Evolutionary conservation across 2,329 filamentous ascomycete species (phyloP), one percentile per base, ranked within the genome.

Genomic region (Arthroderma sp.): DNA sequence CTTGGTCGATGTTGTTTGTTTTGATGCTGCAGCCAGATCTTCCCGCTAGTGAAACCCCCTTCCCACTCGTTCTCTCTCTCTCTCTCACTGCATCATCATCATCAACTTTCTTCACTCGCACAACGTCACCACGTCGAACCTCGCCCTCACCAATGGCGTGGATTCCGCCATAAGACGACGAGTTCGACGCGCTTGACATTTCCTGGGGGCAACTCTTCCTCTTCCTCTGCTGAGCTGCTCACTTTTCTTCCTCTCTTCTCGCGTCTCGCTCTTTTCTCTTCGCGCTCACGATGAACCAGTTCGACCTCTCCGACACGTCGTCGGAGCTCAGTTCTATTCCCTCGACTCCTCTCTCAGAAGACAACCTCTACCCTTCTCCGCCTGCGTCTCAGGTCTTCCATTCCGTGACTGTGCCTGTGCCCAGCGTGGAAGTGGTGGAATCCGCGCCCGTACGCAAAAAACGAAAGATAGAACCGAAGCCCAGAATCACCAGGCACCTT

Each of bases 401-500:
- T 64, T 66, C 63, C 44, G 56, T 52, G 52, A 38, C 56, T 35
- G 44, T 39, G 33, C 39, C 67, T 63, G 60, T 69, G 64, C 64
- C 69, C 73, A 58, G 66, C 67, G 39, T 19, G 17, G 28, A 38
- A n/a, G 6, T 37, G 21, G 21, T 38, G n/a, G 77, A 80, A 68
- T 78, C 78, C 68, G 83, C 87, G 65, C 83, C 81, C 55, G 80
- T 84, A 38, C 86, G 83, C 56, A 95, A 94, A 77, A 86, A 86
- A 33, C 57, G 83, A 68, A 79, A 85, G 57, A 76, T 77, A 59
- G 77, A 81, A 59, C 77, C 79, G 63, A 83, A 82, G 66, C 79
- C 87, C 66, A 86, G 89, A 65, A 89, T 81, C 19, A 95, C 91
- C n/a, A 82, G 88, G 65, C 82, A 87, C 67, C 79, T 98, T 39